Conservation (phyloP, 805 yeast species). For the Millerago galiae region DNA sequence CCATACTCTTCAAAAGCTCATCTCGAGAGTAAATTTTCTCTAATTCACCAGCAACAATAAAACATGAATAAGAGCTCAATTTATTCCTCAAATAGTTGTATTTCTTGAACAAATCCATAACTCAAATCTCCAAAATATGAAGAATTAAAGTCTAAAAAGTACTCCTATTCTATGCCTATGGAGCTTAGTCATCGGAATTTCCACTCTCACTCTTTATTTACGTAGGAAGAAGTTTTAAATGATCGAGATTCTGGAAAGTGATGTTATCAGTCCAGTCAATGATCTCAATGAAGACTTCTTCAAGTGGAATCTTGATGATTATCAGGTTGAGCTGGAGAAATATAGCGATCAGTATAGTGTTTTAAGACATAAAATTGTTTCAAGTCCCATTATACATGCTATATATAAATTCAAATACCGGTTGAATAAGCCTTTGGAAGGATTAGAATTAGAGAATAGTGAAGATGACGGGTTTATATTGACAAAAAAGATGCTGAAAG, state of each 20-base stretch:
- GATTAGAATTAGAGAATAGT: slow-evolving; percentile 9
- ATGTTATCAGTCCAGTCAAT: not conserved
- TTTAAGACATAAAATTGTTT: slow-evolving; percentile 32
- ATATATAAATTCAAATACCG: slow-evolving; percentile 26
- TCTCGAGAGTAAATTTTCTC: not conserved
- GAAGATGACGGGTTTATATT: slow-evolving; percentile 13
- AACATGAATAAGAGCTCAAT: slow-evolving; percentile 4
- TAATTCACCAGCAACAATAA: slow-evolving; percentile 5
- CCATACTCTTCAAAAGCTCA: not conserved
- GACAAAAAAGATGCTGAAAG: slow-evolving; percentile 16
- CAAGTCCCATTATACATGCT: slow-evolving; percentile 32
- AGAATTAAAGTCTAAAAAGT: no score
- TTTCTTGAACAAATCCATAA: not conserved
- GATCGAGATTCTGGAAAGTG: slow-evolving; percentile 5
- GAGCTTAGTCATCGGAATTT: not conserved
- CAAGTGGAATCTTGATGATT: slow-evolving; percentile 5
- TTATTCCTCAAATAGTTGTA: slow-evolving; percentile 3
- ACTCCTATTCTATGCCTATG: not conserved
- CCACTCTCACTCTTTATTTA: no score
- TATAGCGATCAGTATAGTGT: slow-evolving; percentile 14
- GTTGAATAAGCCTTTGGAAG: slow-evolving; percentile 15
- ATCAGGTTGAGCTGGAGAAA: not conserved
- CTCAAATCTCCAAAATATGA: no score
- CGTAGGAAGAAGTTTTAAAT: not conserved
- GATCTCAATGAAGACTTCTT: slow-evolving; percentile 3